Percentiles rank a stretch among this genome's conserved stretches.
phyloP scores from a whole-genome alignment of 2,329 filamentous ascomycete species.

The Neopestalotiopsis sp. region DNA sequence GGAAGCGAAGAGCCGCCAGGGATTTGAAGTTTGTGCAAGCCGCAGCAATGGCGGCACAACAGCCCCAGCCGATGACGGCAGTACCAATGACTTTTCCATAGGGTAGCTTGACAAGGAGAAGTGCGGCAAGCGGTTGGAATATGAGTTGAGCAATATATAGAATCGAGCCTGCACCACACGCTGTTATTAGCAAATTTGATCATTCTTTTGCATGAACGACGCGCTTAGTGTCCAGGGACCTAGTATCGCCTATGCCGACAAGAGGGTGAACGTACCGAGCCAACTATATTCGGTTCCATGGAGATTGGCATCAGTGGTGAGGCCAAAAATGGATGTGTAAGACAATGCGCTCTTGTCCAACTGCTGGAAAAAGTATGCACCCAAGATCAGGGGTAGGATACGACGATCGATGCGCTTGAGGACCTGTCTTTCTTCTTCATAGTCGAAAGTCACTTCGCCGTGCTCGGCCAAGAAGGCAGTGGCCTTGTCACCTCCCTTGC shows the following conservation, averaged over 20 bases:
- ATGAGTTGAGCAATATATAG: slow-evolving; percentile 65
- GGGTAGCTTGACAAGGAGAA: slow-evolving; percentile 57
- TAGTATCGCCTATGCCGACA: too few species aligned
- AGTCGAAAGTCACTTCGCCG: slow-evolving; percentile 47
- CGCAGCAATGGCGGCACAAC: slow-evolving; percentile 55
- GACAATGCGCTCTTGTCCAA: slow-evolving; percentile 55
- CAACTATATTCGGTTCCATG: slow-evolving; percentile 59
- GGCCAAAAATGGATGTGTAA: slow-evolving; percentile 55
- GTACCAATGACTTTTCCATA: slow-evolving; percentile 58
- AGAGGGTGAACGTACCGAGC: slow-evolving; percentile 52
- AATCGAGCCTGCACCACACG: slow-evolving; percentile 36
- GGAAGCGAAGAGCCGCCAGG: slow-evolving; percentile 49
- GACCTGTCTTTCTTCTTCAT: slow-evolving; percentile 54
- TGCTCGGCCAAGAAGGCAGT: slow-evolving; percentile 50
- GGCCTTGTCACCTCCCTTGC: slow-evolving; percentile 43
- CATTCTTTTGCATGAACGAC: background rate
- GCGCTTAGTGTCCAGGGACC: background rate
- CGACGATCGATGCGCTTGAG: slow-evolving; percentile 54
- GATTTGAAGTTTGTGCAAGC: slow-evolving; percentile 53
- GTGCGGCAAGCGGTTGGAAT: slow-evolving; percentile 61
- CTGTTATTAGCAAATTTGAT: background rate
- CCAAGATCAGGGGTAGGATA: slow-evolving; percentile 56
- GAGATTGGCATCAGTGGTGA: slow-evolving; percentile 52
- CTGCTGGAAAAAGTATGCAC: slow-evolving; percentile 64
- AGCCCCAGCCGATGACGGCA: slow-evolving; percentile 61